Evolutionary conservation across 371 early-diverging fungal species (phyloP).

Genomic region (Mortierella sp.): DNA sequence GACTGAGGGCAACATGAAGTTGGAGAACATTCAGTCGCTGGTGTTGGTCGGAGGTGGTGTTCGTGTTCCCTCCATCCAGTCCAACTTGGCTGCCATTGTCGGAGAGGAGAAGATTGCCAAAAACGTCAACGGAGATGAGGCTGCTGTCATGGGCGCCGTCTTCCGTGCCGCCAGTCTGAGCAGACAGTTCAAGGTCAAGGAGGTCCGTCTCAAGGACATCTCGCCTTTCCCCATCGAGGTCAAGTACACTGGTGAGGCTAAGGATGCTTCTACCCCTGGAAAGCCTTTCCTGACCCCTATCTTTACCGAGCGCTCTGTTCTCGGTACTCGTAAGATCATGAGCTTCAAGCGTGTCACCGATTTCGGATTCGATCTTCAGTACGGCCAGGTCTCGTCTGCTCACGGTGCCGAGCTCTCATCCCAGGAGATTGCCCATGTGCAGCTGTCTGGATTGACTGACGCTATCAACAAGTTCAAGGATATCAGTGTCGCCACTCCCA

Average conservation of each 20-base stretch:
- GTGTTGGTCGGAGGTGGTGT: conserved; percentile 96
- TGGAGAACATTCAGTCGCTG: conserved; percentile 84
- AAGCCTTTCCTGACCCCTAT: conserved; percentile 65
- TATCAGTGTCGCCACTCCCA: conserved; percentile 72
- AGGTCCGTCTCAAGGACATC: conserved; percentile 89
- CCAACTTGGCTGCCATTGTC: conserved; percentile 73
- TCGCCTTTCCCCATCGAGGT: conserved; percentile 84
- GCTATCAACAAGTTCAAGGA: conserved; percentile 77
- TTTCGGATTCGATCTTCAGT: conserved; percentile 81
- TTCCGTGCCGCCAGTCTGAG: conserved; percentile 91
- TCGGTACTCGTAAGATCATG: conserved; percentile 88
- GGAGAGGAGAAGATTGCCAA: conserved; percentile 92
- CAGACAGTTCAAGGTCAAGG: conserved; percentile 89
- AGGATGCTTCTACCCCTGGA: conserved; percentile 41
- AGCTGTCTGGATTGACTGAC: conserved; percentile 78
- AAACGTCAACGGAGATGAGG: conserved; percentile 96
- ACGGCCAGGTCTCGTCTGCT: conserved; percentile 62
- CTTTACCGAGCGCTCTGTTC: conserved; percentile 72
- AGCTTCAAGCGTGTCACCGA: conserved; percentile 85
- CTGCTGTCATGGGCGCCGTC: conserved; percentile 94
- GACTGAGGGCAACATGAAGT: conserved; percentile 72
- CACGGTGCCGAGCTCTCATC: conserved; percentile 56
- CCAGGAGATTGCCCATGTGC: conserved; percentile 70
- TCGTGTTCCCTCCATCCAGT: conserved; percentile 90
- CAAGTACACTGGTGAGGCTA: conserved; percentile 75